Base-by-base conservation (phyloP, 108 stramenopile species). In the Skeletonema costatum region DNA sequence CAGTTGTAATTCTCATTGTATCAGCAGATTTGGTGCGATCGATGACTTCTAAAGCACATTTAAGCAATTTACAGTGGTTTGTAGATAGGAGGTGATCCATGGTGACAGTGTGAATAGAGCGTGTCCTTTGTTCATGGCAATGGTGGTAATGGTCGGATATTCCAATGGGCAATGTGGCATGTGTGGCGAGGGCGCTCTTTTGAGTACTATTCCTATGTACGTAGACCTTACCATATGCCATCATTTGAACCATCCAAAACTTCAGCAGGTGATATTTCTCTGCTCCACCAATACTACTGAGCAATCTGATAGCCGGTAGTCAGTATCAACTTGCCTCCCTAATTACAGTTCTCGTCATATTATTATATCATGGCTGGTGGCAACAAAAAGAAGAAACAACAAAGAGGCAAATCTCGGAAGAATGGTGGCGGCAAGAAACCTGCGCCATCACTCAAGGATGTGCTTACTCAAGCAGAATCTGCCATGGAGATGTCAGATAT, bases 401-500 rank as follows among this genome's bases (percentile, higher is more conserved):
- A 81, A 68, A 81, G 70, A 69, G 70, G 56, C 60, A 73, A 68
- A 63, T 39, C 73, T 35, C 73, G 73, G 17, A 63, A 51, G 35
- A 64, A 73, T 64, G 19, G 60, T 25, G 32, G 35, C 60, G 11
- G 39, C 17, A 76, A 73, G 30, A 66, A 67, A 19, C 63, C 81
- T 71, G 61, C 72, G 32, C 63, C 71, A 14, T 25, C 53, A 25
- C 81, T 82, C 60, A 72, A 82, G 33, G 77, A 82, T 51, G 81
- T 82, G 25, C 73, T 82, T 9, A 42, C 65, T 58, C 71, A 78
- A 61, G 81, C 81, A 21, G 81, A 82, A 68, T 66, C 77, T 10
- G 77, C 81, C 7, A 73, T 82, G 77, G 77, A 82, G 58, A 78
- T 76, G 76, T 75, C 69, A 19, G 74, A 84, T 53, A 58, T 80